Conservation (phyloP, 202 grass and related monocot genomes). For the Saccharum hybrid region DNA sequence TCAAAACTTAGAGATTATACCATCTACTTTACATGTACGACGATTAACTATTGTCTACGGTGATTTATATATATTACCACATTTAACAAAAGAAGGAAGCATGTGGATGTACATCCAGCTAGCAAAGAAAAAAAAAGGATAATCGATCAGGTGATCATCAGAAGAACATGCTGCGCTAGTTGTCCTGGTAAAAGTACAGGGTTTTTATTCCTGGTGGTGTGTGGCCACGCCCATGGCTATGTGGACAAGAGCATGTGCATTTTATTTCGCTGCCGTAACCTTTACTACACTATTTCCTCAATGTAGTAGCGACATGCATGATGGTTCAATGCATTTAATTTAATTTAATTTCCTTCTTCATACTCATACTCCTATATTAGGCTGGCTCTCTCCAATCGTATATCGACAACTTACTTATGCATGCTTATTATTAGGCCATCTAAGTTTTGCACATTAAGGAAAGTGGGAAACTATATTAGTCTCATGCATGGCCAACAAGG, state of each 20-base stretch:
- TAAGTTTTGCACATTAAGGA: background rate
- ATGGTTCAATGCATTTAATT: constrained; percentile 2
- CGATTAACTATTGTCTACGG: background rate
- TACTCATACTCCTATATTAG: background rate
- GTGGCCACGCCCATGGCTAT: background rate
- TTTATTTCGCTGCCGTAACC: constrained; percentile 49
- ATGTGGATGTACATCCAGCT: background rate
- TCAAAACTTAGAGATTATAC: no score
- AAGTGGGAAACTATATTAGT: background rate
- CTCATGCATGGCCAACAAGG: no score
- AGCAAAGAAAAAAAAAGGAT: background rate
- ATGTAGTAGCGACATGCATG: constrained; percentile 1
- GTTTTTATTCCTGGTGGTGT: constrained; percentile 28
- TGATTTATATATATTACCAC: background rate
- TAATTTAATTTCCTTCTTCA: background rate
- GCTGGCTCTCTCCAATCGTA: background rate
- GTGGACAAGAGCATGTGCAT: constrained; percentile 62
- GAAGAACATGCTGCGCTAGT: constrained; percentile 46
- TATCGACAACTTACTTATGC: background rate
- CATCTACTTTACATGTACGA: no score
- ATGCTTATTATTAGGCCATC: background rate
- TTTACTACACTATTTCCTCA: constrained; percentile 53
- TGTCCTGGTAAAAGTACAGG: constrained; percentile 43
- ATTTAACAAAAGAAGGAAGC: background rate
- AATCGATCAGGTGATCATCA: constrained; percentile 4